Conservation (phyloP, 2,329 filamentous ascomycete genomes). For the Calonectria leucothoes region DNA sequence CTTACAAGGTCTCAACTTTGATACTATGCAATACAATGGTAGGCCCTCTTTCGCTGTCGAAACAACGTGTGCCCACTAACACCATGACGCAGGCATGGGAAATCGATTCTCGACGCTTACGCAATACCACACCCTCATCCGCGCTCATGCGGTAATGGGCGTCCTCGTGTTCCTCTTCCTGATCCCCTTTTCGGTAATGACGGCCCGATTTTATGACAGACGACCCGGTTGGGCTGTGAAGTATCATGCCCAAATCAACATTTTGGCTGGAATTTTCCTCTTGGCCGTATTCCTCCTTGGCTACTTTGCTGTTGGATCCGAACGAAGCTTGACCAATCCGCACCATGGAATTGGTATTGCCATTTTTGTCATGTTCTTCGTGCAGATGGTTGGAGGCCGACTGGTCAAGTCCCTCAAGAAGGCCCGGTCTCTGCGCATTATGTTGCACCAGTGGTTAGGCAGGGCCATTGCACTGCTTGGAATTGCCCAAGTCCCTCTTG, state of each 20-base stretch:
- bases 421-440: slow-evolving; percentile 61
- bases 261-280: slow-evolving; percentile 74
- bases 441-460: slow-evolving; percentile 91
- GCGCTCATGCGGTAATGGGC: slow-evolving; percentile 78
- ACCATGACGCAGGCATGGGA: slow-evolving; percentile 75
- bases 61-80: slow-evolving; percentile 27
- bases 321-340: slow-evolving; percentile 79
- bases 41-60: slow-evolving; percentile 37
- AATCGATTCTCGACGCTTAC: slow-evolving; percentile 78
- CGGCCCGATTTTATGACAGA: slow-evolving; percentile 76
- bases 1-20: slow-evolving; percentile 80
- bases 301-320: slow-evolving; percentile 81
- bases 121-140: slow-evolving; percentile 78
- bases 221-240: slow-evolving; percentile 71
- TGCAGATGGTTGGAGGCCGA: slow-evolving; percentile 78
- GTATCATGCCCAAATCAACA: slow-evolving; percentile 80
- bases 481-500: slow-evolving; percentile 87
- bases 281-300: slow-evolving; percentile 81
- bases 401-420: slow-evolving; percentile 67
- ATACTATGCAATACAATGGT: slow-evolving; percentile 89
- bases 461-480: slow-evolving; percentile 82
- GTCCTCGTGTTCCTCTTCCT: slow-evolving; percentile 80
- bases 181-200: slow-evolving; percentile 79
- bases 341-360: slow-evolving; percentile 88
- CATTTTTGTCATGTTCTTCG: slow-evolving; percentile 77